phyloP scores from a whole-genome alignment of 2,329 filamentous ascomycete genomes.

The Penicillium sp. region DNA sequence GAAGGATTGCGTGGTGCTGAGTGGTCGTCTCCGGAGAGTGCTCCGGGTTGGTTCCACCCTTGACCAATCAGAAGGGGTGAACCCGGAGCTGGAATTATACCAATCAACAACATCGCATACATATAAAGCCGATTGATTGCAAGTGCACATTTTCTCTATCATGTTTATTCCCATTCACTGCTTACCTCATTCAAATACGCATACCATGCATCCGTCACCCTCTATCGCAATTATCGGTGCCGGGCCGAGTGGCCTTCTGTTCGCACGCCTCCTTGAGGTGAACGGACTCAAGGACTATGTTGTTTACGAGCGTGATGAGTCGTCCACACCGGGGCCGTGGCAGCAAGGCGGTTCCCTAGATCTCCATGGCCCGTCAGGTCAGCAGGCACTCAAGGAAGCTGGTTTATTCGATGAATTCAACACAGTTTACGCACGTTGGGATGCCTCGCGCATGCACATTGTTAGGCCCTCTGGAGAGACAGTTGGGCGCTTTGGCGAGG shows the following conservation, averaged over 20 bases:
- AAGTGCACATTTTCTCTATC: neutral
- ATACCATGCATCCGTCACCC: neutral
- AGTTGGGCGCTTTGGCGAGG: constrained; percentile 16
- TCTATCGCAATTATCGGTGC: constrained; percentile 23
- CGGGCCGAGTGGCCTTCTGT: constrained; percentile 21
- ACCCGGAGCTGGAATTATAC: neutral
- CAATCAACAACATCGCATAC: neutral
- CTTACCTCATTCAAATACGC: neutral
- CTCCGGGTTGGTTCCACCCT: neutral
- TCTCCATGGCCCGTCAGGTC: constrained; percentile 19
- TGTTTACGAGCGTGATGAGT: constrained; percentile 20
- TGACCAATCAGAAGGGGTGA: neutral
- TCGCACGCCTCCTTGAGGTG: constrained; percentile 20
- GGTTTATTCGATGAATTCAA: constrained; percentile 22
- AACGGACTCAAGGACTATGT: constrained; percentile 17
- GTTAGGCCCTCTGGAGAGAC: neutral
- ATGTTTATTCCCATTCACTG: neutral
- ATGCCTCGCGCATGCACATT: constrained; percentile 10
- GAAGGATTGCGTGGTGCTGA: constrained; percentile 21
- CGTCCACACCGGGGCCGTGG: neutral
- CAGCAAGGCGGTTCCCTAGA: constrained; percentile 25
- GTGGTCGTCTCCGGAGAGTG: neutral
- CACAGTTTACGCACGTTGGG: constrained; percentile 16
- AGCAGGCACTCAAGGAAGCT: constrained; percentile 22
- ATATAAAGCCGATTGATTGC: neutral